phyloP scores from a whole-genome alignment of 2,329 filamentous ascomycete genomes.

The Tympanopsis confertula region DNA sequence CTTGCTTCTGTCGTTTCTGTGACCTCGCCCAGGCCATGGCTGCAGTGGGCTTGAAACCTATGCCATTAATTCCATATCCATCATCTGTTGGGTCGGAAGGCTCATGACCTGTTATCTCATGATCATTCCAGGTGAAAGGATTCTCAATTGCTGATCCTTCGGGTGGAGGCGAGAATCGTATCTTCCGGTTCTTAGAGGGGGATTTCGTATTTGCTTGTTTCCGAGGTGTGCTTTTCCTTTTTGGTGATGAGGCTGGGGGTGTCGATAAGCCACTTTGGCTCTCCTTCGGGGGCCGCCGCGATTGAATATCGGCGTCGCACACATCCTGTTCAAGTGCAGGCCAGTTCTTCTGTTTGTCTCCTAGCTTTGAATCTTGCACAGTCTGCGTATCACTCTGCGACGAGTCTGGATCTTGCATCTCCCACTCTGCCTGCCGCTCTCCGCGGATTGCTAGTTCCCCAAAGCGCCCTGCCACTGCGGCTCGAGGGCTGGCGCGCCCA shows the following conservation, averaged over 20 bases:
- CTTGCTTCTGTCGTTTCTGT: constrained; percentile 42
- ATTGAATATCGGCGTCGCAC: too few species aligned
- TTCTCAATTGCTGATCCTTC: constrained; percentile 3
- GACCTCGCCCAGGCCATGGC: constrained; percentile 42
- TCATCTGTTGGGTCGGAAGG: constrained; percentile 44
- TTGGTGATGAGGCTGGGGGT: too few species aligned
- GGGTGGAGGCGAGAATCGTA: not conserved
- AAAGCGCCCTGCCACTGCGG: not conserved
- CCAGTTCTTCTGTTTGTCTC: too few species aligned
- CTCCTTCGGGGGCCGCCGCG: too few species aligned
- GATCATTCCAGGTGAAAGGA: constrained; percentile 40
- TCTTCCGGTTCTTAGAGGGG: not conserved
- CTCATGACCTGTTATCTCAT: constrained; percentile 50
- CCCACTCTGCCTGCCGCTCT: too few species aligned
- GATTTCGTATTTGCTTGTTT: too few species aligned
- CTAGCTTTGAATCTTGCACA: too few species aligned
- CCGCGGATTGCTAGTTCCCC: not conserved
- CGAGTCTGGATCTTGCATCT: too few species aligned
- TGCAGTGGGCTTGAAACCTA: constrained; percentile 50
- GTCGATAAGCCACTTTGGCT: too few species aligned
- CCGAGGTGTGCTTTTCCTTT: too few species aligned
- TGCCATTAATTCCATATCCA: constrained; percentile 50
- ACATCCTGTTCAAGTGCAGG: too few species aligned
- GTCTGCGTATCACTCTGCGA: too few species aligned
- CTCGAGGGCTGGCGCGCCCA: not conserved